Evolutionary conservation across 495 filamentous ascomycete genomes (phyloP), one percentile per base, ranked within the genome.

Genomic region (Aspergillus hancockii): DNA sequence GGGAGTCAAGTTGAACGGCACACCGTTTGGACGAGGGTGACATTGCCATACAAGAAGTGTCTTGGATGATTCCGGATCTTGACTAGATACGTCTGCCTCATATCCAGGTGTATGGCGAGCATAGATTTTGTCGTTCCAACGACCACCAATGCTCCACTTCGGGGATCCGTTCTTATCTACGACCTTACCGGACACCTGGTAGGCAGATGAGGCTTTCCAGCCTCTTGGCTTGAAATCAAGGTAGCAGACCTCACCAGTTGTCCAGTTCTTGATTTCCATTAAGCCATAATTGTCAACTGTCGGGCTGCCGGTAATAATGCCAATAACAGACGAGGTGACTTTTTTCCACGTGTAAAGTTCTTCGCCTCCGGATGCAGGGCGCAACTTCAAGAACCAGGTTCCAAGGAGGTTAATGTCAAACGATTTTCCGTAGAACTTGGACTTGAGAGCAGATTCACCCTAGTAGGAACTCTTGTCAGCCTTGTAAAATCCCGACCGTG

Each of bases 291-390:
- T 97, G 75, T 98, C 95, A n/a, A 98, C 92, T 0, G 90, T 91
- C 7, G 94, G 94, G 57, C 89, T 93, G 23, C 95, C 95, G 0
- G 93, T 98, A 65, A 98, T 97, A 71, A 98, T 98, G 57, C 94
- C 94, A 30, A 98, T 85, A 3, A 98, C 94, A n/a, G 92, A 94
- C 14, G 93, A 95, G 4, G 91, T 98, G 41, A 97, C 92, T 72
- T 98, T 98, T 77, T 97, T 98, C 94, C 94, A 98, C 2, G 93
- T 97, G 74, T 95, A 98, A 6, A 97, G 79, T 63, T 98, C 94
- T 66, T 95, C 91, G 6, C 85, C 86, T 4, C 90, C 91, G 16
- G 85, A 82, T 6, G 83, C 80, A 8, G 92, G 90, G 1, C 93
- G 89, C 32, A 98, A 79, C 65, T 84, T 89, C 59, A 98, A 79